Base-by-base conservation (phyloP, 75 land plant species). In the Cupressus sempervirens region DNA sequence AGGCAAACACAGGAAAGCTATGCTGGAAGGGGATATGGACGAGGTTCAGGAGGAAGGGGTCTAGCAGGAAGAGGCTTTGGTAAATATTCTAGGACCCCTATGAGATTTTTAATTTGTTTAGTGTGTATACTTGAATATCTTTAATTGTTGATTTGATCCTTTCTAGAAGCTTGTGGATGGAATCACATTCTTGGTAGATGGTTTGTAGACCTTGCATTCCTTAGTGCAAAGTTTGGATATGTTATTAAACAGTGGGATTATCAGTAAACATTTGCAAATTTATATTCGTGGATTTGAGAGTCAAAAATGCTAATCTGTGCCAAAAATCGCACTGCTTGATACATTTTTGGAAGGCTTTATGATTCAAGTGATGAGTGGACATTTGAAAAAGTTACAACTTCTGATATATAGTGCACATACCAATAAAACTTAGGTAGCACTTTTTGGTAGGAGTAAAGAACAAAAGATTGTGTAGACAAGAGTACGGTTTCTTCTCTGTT, bases 61-160 rank as follows among this genome's bases (percentile, higher is more conserved):
- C 85, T 90, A 82, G 89, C 87, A 68, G 92, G 93, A 26, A 92
- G 97, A 84, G 95, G 94, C 80, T 95, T 90, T 91, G 97, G 97
- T 94, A 87, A 88, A 36, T 84, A 12, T 81, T 35, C 35, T 43
- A 45, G 46, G 30, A 79, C 9, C n/a, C 23, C n/a, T 23, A 26
- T n/a, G 32, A 41, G 11, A 43, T 43, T 26, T 75, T 36, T 75
- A 16, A 12, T 77, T 41, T 23, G 41, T 29, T 5, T 77, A 77
- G n/a, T 77, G 48, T 38, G 45, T 45, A 43, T 23, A 9, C 81
- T 7, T 9, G 81, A 26, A 43, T 23, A 38, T 76, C 26, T 18
- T 26, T 41, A 45, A 45, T 10, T n/a, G 9, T n/a, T 45, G 13
- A 45, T 79, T 79, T 79, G 29, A 12, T 10, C 0, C 45, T 18